Percentiles rank a stretch among this genome's conserved stretches.
Evolutionary conservation across 768 basidiomycete genomes (phyloP).

Genomic region (Lentinula boryana): DNA sequence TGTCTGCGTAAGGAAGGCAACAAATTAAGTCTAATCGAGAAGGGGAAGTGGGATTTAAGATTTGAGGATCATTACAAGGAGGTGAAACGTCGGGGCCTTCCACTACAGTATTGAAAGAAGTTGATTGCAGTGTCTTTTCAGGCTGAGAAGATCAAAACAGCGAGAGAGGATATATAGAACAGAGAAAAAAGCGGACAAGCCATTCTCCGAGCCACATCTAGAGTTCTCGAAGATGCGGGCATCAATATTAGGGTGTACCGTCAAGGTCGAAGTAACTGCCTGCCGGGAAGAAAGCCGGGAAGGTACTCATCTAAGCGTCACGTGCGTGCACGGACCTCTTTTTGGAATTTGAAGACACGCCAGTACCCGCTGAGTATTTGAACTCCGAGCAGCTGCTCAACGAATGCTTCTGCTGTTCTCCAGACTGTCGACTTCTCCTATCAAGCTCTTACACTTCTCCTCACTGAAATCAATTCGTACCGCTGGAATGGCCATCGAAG

Average conservation of each 20-base stretch:
- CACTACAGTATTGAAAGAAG: too few relatives aligned
- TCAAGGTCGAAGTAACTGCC: not conserved
- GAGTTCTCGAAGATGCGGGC: too few relatives aligned
- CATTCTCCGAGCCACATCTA: too few relatives aligned
- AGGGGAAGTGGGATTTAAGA: too few relatives aligned
- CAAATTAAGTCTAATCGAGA: too few relatives aligned
- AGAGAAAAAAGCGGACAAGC: too few relatives aligned
- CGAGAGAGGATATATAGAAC: too few relatives aligned
- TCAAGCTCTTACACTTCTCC: not conserved
- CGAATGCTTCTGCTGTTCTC: slow-evolving; percentile 3
- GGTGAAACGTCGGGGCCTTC: too few relatives aligned
- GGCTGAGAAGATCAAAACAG: too few relatives aligned
- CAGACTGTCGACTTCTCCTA: not conserved
- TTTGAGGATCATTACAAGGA: too few relatives aligned
- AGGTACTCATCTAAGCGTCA: not conserved
- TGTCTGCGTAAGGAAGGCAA: too few relatives aligned
- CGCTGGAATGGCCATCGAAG: slow-evolving; percentile 14
- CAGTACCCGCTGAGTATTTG: not conserved
- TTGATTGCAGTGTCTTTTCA: too few relatives aligned
- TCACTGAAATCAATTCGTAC: not conserved
- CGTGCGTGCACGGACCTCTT: not conserved
- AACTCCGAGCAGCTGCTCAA: not conserved
- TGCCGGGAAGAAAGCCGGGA: not conserved
- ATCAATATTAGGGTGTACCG: not conserved
- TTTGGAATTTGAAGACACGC: not conserved